Conservation (phyloP, 257 asterid species). For the Nemophila menziesii region DNA sequence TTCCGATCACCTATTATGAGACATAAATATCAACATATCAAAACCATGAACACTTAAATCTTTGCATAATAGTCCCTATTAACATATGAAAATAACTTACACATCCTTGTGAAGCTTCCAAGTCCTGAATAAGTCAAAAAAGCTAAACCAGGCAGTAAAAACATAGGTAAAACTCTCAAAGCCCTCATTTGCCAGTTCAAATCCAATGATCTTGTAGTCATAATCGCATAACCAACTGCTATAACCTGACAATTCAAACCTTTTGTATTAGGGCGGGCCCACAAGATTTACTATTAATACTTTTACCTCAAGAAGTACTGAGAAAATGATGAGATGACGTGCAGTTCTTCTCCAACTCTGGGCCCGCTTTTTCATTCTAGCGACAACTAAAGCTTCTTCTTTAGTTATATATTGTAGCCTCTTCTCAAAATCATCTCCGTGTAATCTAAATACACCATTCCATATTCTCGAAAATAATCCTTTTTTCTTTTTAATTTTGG, state of each 20-base stretch:
- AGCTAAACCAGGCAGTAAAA: constrained; percentile 61
- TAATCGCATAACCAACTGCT: constrained; percentile 75
- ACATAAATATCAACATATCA: not conserved
- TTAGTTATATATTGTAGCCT: constrained; percentile 74
- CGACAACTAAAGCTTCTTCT: constrained; percentile 73
- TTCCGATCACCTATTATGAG: constrained; percentile 45
- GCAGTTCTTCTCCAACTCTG: constrained; percentile 47
- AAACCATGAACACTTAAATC: not conserved
- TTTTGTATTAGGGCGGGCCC: not conserved
- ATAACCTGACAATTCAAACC: constrained; percentile 37
- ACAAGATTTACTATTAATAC: not conserved
- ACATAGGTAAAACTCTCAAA: constrained; percentile 72
- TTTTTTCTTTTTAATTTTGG: constrained; percentile 39
- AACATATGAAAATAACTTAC: constrained; percentile 38
- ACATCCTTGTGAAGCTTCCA: constrained; percentile 55
- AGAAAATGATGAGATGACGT: constrained; percentile 45
- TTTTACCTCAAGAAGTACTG: constrained; percentile 66
- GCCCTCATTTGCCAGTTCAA: constrained; percentile 88
- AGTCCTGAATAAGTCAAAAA: constrained; percentile 38
- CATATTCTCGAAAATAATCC: constrained; percentile 68
- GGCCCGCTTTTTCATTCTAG: constrained; percentile 54
- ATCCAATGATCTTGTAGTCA: constrained; percentile 60
- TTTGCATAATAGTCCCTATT: not conserved
- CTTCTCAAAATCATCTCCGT: constrained; percentile 76
- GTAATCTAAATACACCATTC: constrained; percentile 50